phyloP scores from a whole-genome alignment of 129 eudicot genomes.

The carrot (Daucus carota) region DNA sequence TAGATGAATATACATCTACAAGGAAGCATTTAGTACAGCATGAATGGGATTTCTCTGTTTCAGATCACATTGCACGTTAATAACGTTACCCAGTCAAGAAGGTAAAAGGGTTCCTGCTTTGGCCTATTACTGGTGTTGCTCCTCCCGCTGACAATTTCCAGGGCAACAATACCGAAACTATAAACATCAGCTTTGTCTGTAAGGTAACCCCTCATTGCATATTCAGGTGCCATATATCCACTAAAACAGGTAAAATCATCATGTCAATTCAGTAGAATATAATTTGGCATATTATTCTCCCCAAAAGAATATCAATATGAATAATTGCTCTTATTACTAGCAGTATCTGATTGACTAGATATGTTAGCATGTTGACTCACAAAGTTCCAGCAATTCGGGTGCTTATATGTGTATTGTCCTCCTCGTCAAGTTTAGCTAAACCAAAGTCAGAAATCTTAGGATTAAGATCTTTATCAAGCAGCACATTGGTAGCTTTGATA shows the following conservation, averaged over 20 bases:
- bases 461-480: conserved; percentile 43
- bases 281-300: background rate
- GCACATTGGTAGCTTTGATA: conserved; percentile 46
- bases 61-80: background rate
- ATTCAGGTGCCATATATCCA: conserved; percentile 43
- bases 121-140: conserved; percentile 31
- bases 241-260: background rate
- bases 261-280: background rate
- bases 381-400: conserved; percentile 52
- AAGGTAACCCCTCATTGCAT: conserved; percentile 44
- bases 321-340: background rate
- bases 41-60: background rate
- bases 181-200: conserved; percentile 47
- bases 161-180: conserved; percentile 42
- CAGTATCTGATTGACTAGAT: background rate
- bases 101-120: conserved; percentile 33
- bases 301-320: background rate
- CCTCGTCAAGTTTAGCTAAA: conserved; percentile 45
- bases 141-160: conserved; percentile 44
- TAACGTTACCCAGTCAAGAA: conserved; percentile 39
- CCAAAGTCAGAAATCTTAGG: conserved; percentile 58
- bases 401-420: conserved; percentile 41
- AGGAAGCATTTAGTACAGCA: background rate
- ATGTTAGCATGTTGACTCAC: conserved; percentile 13
- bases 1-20: background rate